Evolutionary conservation across 164 flowering plant genomes (phyloP).

Genomic region (Vitis amurensis): DNA sequence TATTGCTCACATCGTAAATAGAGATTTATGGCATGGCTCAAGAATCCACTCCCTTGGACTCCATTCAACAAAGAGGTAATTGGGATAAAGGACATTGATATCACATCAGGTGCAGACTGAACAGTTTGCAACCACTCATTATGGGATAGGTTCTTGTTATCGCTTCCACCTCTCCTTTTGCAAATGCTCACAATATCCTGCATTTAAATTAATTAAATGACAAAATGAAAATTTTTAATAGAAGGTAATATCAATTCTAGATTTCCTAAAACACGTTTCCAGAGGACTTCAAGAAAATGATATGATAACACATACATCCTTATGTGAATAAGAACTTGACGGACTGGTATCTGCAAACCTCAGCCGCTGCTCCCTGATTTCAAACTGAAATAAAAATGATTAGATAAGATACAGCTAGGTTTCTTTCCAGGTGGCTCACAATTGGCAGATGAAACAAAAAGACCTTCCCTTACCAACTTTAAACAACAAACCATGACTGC

Average conservation of each 20-base stretch:
- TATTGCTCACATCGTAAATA: constrained; percentile 81
- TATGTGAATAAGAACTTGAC: constrained; percentile 65
- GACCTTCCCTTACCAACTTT: background rate
- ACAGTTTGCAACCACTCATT: constrained; percentile 81
- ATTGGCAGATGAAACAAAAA: background rate
- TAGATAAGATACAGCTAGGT: constrained; percentile 3
- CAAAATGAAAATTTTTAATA: background rate
- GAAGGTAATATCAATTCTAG: background rate
- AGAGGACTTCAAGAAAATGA: background rate
- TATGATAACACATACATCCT: constrained; percentile 52
- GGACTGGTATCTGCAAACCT: constrained; percentile 67
- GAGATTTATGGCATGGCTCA: constrained; percentile 96
- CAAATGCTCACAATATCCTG: constrained; percentile 59
- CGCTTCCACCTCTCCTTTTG: constrained; percentile 93
- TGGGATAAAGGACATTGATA: constrained; percentile 91
- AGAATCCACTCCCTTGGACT: constrained; percentile 90
- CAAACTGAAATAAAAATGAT: constrained; percentile 45
- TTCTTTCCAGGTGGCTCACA: background rate
- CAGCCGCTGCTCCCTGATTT: constrained; percentile 60
- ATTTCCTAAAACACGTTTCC: background rate
- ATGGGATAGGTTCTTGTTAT: constrained; percentile 50
- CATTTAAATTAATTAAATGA: constrained; percentile 12
- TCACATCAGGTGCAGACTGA: constrained; percentile 78
- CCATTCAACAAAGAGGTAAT: constrained; percentile 90
- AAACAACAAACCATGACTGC: background rate